Conservation (phyloP, 2,329 filamentous ascomycete species). For the Trichophyton equinum region DNA sequence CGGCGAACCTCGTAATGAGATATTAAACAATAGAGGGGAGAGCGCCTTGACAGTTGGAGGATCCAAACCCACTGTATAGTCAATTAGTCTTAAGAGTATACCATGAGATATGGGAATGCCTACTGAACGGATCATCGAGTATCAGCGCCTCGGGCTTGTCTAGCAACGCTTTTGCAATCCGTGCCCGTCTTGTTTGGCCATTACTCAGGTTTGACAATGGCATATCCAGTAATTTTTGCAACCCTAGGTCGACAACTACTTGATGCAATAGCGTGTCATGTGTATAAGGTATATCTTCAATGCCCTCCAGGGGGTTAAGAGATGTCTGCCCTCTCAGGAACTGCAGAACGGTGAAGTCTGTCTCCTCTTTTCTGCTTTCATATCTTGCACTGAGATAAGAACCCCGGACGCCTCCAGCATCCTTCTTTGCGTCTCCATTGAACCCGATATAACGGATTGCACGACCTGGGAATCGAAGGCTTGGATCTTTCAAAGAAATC, state of each 20-base stretch:
- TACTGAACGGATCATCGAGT: constrained; percentile 81
- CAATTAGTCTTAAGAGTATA: constrained; percentile 12
- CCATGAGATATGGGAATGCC: constrained; percentile 15
- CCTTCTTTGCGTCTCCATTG: constrained; percentile 53
- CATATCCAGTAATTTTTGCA: constrained; percentile 59
- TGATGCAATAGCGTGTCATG: constrained; percentile 43
- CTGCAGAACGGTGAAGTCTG: constrained; percentile 71
- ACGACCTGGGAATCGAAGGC: constrained; percentile 46
- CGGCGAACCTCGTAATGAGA: constrained; percentile 56
- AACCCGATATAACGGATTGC: constrained; percentile 89
- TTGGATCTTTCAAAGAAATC: constrained; percentile 39
- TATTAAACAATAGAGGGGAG: constrained; percentile 54
- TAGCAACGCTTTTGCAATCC: constrained; percentile 77
- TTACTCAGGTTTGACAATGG: constrained; percentile 87
- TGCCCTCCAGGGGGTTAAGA: constrained; percentile 57
- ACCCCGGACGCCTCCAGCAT: constrained; percentile 40
- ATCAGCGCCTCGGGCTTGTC: constrained; percentile 67
- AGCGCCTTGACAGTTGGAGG: constrained; percentile 64
- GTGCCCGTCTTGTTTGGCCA: constrained; percentile 74
- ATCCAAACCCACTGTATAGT: constrained; percentile 63
- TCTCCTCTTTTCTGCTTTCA: constrained; percentile 73
- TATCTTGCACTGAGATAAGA: constrained; percentile 84
- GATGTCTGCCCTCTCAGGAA: constrained; percentile 74
- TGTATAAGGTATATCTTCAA: constrained; percentile 28
- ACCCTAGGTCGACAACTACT: constrained; percentile 56